phyloP scores from a whole-genome alignment of 306 rosid genomes.

The Herpetospermum pedunculosum region DNA sequence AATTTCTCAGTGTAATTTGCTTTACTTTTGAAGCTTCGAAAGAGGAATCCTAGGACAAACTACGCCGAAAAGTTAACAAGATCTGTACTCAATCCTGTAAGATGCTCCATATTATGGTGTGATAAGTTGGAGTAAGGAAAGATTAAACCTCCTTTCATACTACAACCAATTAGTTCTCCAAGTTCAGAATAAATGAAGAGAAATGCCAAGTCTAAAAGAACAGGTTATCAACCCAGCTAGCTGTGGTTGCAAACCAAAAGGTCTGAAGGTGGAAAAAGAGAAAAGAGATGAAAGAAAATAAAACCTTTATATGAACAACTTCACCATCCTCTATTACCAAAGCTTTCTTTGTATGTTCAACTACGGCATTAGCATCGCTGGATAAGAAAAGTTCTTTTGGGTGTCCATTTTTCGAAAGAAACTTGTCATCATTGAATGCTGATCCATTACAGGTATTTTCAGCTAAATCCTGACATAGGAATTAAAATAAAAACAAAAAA shows the following conservation, averaged over 20 bases:
- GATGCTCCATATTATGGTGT: background rate
- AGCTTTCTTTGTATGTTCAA: slow-evolving; percentile 89
- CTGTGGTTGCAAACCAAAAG: background rate
- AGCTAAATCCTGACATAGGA: slow-evolving; percentile 45
- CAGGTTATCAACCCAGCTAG: background rate
- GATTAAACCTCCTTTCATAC: background rate
- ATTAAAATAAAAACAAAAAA: slow-evolving; percentile 9
- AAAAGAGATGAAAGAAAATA: slow-evolving; percentile 2
- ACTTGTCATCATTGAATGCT: slow-evolving; percentile 72
- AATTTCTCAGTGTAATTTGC: background rate
- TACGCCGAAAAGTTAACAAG: background rate
- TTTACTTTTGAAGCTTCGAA: background rate
- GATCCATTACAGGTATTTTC: slow-evolving; percentile 54
- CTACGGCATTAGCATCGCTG: slow-evolving; percentile 90
- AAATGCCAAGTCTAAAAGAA: background rate
- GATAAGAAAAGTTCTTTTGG: slow-evolving; percentile 91
- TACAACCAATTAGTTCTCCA: no score
- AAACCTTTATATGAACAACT: slow-evolving; percentile 94
- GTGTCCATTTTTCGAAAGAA: slow-evolving; percentile 56
- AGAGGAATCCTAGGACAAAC: background rate
- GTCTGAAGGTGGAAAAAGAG: background rate
- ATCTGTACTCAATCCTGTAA: background rate
- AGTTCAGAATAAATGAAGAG: background rate
- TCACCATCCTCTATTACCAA: slow-evolving; percentile 94
- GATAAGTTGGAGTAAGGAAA: background rate